Evolutionary conservation across 129 eudicot species (phyloP), one percentile per base, ranked within the genome.

Genomic region (Kitagawia praeruptora): DNA sequence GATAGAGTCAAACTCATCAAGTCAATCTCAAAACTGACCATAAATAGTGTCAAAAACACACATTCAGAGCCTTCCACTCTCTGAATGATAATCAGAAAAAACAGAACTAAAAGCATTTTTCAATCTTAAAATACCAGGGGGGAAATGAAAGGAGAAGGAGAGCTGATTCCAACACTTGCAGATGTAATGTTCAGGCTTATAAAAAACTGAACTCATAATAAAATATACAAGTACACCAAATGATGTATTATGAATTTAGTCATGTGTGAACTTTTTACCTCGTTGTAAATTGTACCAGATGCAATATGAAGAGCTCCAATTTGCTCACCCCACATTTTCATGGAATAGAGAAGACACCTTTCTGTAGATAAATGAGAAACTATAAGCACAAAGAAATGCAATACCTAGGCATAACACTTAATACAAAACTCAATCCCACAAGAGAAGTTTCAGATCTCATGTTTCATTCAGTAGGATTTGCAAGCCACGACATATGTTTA

Each of bases 241-340:
- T 34, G 58, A 72, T 5, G 45, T n/a, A 41, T 11, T 41, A 44
- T 23, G 8, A 72, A 37, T 28, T 14, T 46, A 25, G 18, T 34
- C 16, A 23, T 19, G 78, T 16, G 75, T 54, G 41, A 61, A 79
- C 69, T 25, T 78, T 74, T 74, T 86, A 95, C 98, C 98, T 95
- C 91, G 40, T 95, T 95, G 80, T 74, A 90, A 79, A 95, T 95
- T 63, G 98, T 92, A 79, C 98, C 98, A 63, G 96, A 92, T 79
- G 98, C 98, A 84, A 95, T 82, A 74, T 31, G 88, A 49, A 95
- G 92, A 79, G 90, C 84, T 80, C 88, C 96, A 81, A 87, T 77
- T 80, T 78, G 83, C 81, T 89, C 78, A 48, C 97, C 96, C 90
- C 91, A 90, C 85, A 95, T 92, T 78, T 89, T 85, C 98, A 95